Base-by-base conservation (phyloP, 192 early-diverging fungal genomes). In the Linnemannia elongata region DNA sequence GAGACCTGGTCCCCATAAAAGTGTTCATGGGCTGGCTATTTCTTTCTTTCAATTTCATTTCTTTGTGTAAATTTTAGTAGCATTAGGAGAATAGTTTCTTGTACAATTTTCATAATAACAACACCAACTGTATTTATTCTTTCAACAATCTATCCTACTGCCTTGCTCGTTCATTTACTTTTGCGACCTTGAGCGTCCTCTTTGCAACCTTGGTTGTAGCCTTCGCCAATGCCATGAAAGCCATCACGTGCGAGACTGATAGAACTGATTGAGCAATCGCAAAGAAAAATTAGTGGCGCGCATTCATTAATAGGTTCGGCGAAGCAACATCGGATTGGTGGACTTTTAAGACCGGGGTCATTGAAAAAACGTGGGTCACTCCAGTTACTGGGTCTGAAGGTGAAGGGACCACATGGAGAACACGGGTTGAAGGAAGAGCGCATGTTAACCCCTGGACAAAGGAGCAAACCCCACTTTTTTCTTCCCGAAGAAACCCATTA, bases 1-100 rank as follows among this genome's bases (percentile, higher is more conserved):
- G 75, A 77, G 57, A 77, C 75, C 9, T 77, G 75, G 75, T 77
- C 75, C 1, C 75, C 75, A 38, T 77, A 68, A 33, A 74, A 15
- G 4, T 12, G 15, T 75, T 24, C 17, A 6, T 74, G 6, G 22
- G 10, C 6, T 72, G 33, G 4, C 24, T 22, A 17, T 42, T 44
- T n/a, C n/a, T 42, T 12, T 42, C 24, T n/a, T 10, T 45, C 10
- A 7, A 6, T 33, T 27, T 39, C 15, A 6, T 17, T 15, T 36
- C 18, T 18, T 39, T 12, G 17, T 44, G 0, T 15, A n/a, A 12
- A 13, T 45, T 35, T 22, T 27, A 5, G 17, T 35, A 22, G 1
- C 27, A 7, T 4, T 30, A 33, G 15, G 60, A 33, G 27, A 33
- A 3, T 66, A 27, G 27, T 66, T 15, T 22, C n/a, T 60, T 66